These are phyloP conservation scores for Boechera stricta DNA, from an alignment of 345 rosid genomes.

Conservation along the genomic window DNA sequence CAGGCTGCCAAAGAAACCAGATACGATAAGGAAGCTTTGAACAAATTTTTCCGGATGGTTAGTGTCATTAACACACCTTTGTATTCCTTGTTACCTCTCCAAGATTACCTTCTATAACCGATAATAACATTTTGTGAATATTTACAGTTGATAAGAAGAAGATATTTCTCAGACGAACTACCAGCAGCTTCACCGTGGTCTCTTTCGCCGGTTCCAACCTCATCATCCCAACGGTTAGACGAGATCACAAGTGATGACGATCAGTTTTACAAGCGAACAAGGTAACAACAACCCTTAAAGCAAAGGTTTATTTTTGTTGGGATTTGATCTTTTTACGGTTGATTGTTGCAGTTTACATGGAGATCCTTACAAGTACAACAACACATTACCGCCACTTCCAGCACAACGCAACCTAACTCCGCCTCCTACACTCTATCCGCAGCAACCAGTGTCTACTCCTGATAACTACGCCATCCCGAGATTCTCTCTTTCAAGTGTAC, in stretches of 20 bases:
- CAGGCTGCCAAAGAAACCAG: slow-evolving; percentile 98
- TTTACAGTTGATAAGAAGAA: slow-evolving; percentile 87
- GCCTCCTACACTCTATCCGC: slow-evolving; percentile 95
- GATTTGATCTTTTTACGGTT: not conserved
- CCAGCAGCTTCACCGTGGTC: slow-evolving; percentile 87
- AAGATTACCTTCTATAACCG: not conserved
- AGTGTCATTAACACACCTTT: slow-evolving; percentile 36
- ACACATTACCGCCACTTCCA: slow-evolving; percentile 82
- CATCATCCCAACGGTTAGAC: slow-evolving; percentile 70
- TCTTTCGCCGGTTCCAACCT: slow-evolving; percentile 56
- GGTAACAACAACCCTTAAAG: slow-evolving; percentile 50
- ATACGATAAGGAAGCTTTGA: slow-evolving; percentile 91
- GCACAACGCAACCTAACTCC: slow-evolving; percentile 95
- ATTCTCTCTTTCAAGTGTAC: slow-evolving; percentile 61
- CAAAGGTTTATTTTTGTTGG: not conserved
- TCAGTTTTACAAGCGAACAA: slow-evolving; percentile 58
- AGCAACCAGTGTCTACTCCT: slow-evolving; percentile 78
- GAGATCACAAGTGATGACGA: slow-evolving; percentile 76
- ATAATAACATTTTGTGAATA: not conserved
- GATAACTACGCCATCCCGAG: slow-evolving; percentile 77
- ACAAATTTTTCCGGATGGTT: slow-evolving; percentile 82
- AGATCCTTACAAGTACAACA: slow-evolving; percentile 74
- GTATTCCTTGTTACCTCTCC: not conserved
- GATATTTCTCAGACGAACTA: slow-evolving; percentile 87
- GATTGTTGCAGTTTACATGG: slow-evolving; percentile 60